A percentile compares a stretch with the other conserved stretches of the same genome.
Evolutionary conservation across 768 basidiomycete species (phyloP).

Genomic region (Porphyrellus cyaneotinctus): DNA sequence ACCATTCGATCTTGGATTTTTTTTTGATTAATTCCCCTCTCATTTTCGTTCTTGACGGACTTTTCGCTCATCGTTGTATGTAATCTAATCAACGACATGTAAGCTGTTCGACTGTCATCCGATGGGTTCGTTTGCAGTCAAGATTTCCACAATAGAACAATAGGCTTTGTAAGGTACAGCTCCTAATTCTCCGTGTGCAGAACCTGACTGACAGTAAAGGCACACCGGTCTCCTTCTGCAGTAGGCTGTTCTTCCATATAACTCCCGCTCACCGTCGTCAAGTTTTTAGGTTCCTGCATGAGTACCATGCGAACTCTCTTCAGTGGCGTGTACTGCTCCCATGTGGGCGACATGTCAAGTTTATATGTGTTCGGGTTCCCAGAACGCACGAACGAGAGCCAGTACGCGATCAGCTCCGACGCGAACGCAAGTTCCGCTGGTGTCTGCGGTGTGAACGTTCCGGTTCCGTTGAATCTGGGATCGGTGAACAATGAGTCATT

Average conservation of each 20-base stretch:
- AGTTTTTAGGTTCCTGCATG: constrained; percentile 34
- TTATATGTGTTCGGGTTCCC: constrained; percentile 55
- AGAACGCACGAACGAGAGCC: constrained; percentile 60
- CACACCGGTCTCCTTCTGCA: constrained; percentile 37
- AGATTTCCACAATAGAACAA: neutral
- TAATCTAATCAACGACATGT: neutral
- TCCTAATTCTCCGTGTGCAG: constrained; percentile 35
- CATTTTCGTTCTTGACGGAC: neutral
- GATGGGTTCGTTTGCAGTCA: no score
- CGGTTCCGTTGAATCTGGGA: constrained; percentile 48
- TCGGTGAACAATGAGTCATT: constrained; percentile 14
- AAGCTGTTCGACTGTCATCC: no score
- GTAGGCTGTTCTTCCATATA: constrained; percentile 38
- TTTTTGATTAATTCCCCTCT: neutral
- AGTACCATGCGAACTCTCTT: constrained; percentile 43
- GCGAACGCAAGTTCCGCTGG: constrained; percentile 49
- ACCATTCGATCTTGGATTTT: neutral
- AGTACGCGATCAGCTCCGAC: constrained; percentile 58
- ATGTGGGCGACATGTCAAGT: constrained; percentile 46
- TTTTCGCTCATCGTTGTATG: neutral
- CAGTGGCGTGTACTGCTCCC: constrained; percentile 38
- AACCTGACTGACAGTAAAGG: constrained; percentile 35
- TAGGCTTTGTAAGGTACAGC: neutral
- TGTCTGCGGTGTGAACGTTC: constrained; percentile 44
- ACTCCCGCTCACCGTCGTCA: constrained; percentile 36